Evolutionary conservation across 73 alveolate genomes (phyloP).

Genomic region (Paramecium sonneborni): DNA sequence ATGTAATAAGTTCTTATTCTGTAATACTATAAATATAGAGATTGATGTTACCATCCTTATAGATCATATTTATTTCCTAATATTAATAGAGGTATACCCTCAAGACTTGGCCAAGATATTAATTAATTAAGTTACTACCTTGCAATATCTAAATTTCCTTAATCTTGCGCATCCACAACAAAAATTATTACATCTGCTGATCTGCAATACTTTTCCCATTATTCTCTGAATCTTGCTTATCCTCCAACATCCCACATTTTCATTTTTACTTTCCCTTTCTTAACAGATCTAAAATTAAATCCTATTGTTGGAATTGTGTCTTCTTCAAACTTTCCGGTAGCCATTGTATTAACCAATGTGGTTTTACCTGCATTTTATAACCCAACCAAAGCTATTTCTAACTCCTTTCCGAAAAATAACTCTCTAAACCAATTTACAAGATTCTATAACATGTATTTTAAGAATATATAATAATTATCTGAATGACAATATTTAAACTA

Average conservation of each 20-base stretch:
- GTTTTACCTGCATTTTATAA: constrained; percentile 88
- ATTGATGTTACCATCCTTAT: constrained; percentile 21
- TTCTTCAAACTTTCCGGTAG: constrained; percentile 89
- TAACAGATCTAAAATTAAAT: constrained; percentile 74
- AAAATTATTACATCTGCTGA: constrained; percentile 83
- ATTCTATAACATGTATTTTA: constrained; percentile 45
- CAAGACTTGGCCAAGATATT: constrained; percentile 83
- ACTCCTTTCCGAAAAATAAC: constrained; percentile 74
- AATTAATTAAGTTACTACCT: constrained; percentile 73
- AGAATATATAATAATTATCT: not conserved
- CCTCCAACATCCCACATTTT: constrained; percentile 94
- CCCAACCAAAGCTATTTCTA: constrained; percentile 84
- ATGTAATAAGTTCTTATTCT: constrained; percentile 84
- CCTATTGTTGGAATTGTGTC: constrained; percentile 93
- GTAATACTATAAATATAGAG: constrained; percentile 69
- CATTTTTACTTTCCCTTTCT: constrained; percentile 75
- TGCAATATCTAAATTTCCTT: constrained; percentile 84
- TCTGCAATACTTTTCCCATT: constrained; percentile 92
- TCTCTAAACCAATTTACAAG: constrained; percentile 74
- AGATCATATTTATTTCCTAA: constrained; percentile 86
- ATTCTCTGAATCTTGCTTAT: constrained; percentile 82
- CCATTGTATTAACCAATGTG: constrained; percentile 78
- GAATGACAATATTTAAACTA: not conserved
- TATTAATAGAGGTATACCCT: constrained; percentile 81
- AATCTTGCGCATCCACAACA: constrained; percentile 87